Conservation (phyloP, 805 yeast genomes). For the Starmerella bombi region DNA sequence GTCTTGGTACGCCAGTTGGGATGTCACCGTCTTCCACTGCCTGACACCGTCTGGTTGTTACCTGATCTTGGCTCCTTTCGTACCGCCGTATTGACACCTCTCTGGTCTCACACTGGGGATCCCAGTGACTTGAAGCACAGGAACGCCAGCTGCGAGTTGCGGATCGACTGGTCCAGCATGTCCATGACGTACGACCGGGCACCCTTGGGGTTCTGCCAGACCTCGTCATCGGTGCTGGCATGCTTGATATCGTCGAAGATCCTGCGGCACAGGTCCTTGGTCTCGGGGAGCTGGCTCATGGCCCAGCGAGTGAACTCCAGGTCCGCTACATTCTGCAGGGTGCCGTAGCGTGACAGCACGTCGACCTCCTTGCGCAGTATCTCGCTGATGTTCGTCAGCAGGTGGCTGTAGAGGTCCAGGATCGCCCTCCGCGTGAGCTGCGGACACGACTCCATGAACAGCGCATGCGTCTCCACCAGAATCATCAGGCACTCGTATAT, state of each 20-base stretch:
- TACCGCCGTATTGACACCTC: too few relatives aligned
- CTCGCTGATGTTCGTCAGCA: slow-evolving; percentile 29
- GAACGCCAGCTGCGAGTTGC: slow-evolving; percentile 18
- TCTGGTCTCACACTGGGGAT: too few relatives aligned
- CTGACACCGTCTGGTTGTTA: too few relatives aligned
- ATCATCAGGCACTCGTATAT: slow-evolving; percentile 38
- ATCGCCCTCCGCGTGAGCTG: slow-evolving; percentile 35
- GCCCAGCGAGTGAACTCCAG: slow-evolving; percentile 37
- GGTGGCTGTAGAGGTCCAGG: slow-evolving; percentile 34
- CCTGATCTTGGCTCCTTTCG: too few relatives aligned
- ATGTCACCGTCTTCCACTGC: too few relatives aligned
- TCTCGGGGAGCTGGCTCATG: slow-evolving; percentile 22
- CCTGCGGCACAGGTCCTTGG: slow-evolving; percentile 20
- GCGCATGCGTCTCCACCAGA: slow-evolving; percentile 40
- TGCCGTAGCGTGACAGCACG: slow-evolving; percentile 35
- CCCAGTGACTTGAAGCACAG: slow-evolving; percentile 15
- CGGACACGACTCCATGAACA: slow-evolving; percentile 37
- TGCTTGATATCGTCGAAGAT: slow-evolving; percentile 25
- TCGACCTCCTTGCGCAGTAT: slow-evolving; percentile 33
- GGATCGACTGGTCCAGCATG: slow-evolving; percentile 16
- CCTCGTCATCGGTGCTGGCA: slow-evolving; percentile 19
- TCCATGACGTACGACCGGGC: slow-evolving; percentile 21
- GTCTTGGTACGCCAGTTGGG: too few relatives aligned
- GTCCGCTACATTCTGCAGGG: slow-evolving; percentile 41
- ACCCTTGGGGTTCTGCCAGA: slow-evolving; percentile 22